Percentiles rank a stretch among this genome's conserved stretches.
Conservation (phyloP, 2,329 filamentous ascomycete species). For the Fusarium sp. region DNA sequence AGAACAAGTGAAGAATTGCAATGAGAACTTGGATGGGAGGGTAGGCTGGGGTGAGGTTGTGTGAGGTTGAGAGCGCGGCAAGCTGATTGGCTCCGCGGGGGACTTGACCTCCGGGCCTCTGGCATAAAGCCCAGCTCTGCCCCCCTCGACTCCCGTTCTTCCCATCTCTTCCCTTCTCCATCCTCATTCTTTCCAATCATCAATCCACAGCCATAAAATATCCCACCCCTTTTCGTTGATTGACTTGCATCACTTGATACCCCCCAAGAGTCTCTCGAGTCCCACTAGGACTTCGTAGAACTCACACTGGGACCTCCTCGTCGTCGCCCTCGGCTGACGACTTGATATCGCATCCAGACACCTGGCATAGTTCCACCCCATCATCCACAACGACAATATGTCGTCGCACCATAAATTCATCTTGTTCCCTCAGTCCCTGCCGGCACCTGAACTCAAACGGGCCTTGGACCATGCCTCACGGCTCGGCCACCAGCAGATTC, state of each 20-base stretch:
- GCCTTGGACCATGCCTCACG: background rate
- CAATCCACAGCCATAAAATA: constrained; percentile 14
- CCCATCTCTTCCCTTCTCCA: constrained; percentile 33
- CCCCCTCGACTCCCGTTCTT: constrained; percentile 29
- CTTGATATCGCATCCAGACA: background rate
- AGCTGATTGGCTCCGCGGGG: constrained; percentile 39
- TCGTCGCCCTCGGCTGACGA: constrained; percentile 5
- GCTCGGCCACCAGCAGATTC: background rate
- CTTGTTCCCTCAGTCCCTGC: constrained; percentile 1
- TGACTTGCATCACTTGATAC: constrained; percentile 31
- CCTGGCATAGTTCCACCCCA: background rate
- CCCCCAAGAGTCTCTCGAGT: constrained; percentile 6
- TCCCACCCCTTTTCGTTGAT: constrained; percentile 5
- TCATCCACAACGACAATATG: constrained; percentile 12
- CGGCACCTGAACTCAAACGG: background rate
- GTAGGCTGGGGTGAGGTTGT: constrained; percentile 38
- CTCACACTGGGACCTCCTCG: constrained; percentile 5
- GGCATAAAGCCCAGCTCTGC: constrained; percentile 37
- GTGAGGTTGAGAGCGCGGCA: constrained; percentile 27
- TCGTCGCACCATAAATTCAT: constrained; percentile 1
- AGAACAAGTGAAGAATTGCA: background rate
- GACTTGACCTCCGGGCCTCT: constrained; percentile 5
- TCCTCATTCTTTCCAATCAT: constrained; percentile 29
- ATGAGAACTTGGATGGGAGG: constrained; percentile 7
- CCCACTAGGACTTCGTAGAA: constrained; percentile 18